phyloP scores from a whole-genome alignment of 1,284 basidiomycete species.

The Cryptococcus depauperatus region DNA sequence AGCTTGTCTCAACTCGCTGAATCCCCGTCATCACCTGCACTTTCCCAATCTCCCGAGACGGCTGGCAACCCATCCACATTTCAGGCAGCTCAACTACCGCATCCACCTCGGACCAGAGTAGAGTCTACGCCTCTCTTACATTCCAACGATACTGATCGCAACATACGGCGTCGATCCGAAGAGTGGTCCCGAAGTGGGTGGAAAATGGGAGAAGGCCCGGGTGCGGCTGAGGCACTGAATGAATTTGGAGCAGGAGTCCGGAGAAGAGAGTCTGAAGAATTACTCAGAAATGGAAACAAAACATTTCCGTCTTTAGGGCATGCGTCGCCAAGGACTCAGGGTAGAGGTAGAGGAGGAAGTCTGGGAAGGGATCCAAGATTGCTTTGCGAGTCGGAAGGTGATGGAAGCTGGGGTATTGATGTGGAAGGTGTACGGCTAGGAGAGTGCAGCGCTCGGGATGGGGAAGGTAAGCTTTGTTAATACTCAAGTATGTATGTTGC shows the following conservation, averaged over 20 bases:
- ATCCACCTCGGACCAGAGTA: constrained; percentile 16
- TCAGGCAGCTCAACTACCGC: constrained; percentile 2
- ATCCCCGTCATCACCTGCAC: constrained; percentile 5
- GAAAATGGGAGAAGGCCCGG: constrained; percentile 37
- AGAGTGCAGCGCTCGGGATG: constrained; percentile 37
- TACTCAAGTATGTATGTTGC: not conserved
- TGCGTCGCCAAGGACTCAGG: not conserved
- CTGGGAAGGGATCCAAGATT: constrained; percentile 28
- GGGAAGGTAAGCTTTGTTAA: constrained; percentile 29
- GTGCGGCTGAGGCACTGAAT: constrained; percentile 32
- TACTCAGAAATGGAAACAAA: constrained; percentile 6
- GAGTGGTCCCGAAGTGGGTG: constrained; percentile 35
- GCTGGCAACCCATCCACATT: not conserved
- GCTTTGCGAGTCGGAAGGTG: constrained; percentile 12
- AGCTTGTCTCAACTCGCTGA: constrained; percentile 31
- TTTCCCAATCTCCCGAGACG: not conserved
- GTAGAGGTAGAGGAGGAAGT: constrained; percentile 28
- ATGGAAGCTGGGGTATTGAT: constrained; percentile 35
- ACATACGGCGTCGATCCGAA: constrained; percentile 21
- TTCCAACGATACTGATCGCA: constrained; percentile 2
- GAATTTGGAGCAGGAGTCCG: constrained; percentile 38
- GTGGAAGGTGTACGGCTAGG: constrained; percentile 38
- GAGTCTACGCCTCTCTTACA: constrained; percentile 13
- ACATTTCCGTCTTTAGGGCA: not conserved
- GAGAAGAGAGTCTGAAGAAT: constrained; percentile 25